These are phyloP conservation scores for Quercus phellos DNA, from an alignment of 331 rosid species.

Conservation along the genomic window DNA sequence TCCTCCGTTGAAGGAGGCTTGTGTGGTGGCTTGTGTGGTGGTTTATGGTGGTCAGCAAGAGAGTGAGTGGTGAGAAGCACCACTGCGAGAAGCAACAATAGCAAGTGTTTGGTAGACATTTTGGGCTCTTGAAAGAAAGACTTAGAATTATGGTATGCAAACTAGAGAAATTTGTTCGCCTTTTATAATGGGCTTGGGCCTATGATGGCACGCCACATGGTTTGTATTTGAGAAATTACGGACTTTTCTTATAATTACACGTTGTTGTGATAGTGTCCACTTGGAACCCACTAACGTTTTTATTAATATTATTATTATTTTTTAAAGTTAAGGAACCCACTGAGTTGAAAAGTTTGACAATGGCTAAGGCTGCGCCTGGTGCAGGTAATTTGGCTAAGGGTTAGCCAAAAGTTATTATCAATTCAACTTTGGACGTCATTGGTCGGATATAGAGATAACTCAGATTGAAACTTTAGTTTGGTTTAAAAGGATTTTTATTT, in stretches of 20 bases:
- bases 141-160: not conserved
- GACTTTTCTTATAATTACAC: not conserved
- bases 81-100: conserved; percentile 22
- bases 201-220: not conserved
- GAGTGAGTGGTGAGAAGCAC: conserved; percentile 22
- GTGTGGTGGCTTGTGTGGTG: not conserved
- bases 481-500: too few species aligned
- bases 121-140: not conserved
- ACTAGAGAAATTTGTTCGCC: not conserved
- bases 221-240: not conserved
- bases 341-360: too few species aligned
- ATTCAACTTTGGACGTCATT: too few species aligned
- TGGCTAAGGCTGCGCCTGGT: too few species aligned
- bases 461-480: too few species aligned
- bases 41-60: not conserved
- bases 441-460: too few species aligned
- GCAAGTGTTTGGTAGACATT: conserved; percentile 7
- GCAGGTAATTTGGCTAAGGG: too few species aligned
- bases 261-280: too few species aligned
- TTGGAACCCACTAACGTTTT: too few species aligned
- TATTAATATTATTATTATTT: too few species aligned
- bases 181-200: conserved; percentile 10
- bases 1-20: not conserved
- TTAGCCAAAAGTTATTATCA: too few species aligned
- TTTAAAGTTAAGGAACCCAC: too few species aligned